A percentile compares a stretch with the other conserved stretches of the same genome.
Conservation (phyloP, 2,329 filamentous ascomycete species). For the Boeremia exigua region DNA sequence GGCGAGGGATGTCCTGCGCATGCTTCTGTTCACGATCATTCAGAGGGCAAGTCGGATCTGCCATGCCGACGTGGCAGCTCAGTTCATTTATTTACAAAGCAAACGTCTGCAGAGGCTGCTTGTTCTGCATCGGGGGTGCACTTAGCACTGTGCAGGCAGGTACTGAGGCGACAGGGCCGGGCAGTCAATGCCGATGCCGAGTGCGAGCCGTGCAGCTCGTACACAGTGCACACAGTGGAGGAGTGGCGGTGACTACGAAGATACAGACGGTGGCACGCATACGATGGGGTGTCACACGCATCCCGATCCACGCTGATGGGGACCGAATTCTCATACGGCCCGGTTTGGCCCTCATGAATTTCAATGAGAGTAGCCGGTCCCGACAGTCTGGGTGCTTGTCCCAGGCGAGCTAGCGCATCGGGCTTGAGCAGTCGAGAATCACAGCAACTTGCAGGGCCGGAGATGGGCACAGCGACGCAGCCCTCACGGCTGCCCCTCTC, state of each 20-base stretch:
- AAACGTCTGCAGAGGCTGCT: not conserved
- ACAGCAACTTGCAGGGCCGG: not conserved
- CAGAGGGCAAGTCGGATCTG: not conserved
- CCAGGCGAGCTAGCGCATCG: not conserved
- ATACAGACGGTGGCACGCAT: constrained; percentile 2
- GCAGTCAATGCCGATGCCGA: not conserved
- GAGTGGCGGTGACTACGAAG: not conserved
- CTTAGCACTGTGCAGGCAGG: not conserved
- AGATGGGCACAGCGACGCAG: constrained; percentile 4
- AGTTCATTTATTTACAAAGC: not conserved
- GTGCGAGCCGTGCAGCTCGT: not conserved
- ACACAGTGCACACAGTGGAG: not conserved
- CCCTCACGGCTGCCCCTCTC: constrained; percentile 9
- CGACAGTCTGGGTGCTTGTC: not conserved
- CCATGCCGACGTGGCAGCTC: constrained; percentile 8
- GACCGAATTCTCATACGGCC: constrained; percentile 12
- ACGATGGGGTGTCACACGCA: constrained; percentile 1
- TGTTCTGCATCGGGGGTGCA: not conserved
- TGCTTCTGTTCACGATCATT: not conserved
- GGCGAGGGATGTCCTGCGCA: not conserved
- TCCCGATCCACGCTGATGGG: constrained; percentile 6
- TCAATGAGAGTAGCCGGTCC: not conserved
- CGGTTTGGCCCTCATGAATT: too few relatives aligned
- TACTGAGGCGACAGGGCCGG: not conserved
- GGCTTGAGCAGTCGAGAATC: not conserved